Evolutionary conservation across 2,329 filamentous ascomycete species (phyloP).

Genomic region (Ophiosphaerella narmari): DNA sequence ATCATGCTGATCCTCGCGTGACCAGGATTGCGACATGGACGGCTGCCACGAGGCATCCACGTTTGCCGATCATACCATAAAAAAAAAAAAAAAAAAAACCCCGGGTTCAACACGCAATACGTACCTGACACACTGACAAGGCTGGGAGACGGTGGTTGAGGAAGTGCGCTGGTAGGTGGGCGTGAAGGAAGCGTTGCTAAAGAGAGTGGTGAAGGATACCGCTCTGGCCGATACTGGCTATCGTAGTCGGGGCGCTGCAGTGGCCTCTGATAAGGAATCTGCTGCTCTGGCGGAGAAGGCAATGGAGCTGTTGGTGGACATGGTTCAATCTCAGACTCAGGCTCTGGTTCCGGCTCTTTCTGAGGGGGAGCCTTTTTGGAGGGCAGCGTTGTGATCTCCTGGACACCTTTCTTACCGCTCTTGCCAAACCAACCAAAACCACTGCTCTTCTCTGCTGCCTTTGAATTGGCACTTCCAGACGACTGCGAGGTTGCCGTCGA

Average conservation of each 20-base stretch:
- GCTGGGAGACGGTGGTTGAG: slow-evolving; percentile 18
- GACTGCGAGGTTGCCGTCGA: slow-evolving; percentile 29
- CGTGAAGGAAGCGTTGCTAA: slow-evolving; percentile 16
- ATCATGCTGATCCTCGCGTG: slow-evolving; percentile 4
- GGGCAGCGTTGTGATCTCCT: slow-evolving; percentile 25
- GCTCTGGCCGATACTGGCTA: slow-evolving; percentile 6
- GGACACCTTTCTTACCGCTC: slow-evolving; percentile 26
- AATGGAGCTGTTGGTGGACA: slow-evolving; percentile 18
- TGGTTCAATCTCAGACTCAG: slow-evolving; percentile 7
- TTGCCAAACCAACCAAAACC: slow-evolving; percentile 27
- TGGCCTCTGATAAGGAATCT: slow-evolving; percentile 5
- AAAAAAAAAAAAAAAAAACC: slow-evolving; percentile 2
- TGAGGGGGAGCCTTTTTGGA: slow-evolving; percentile 10
- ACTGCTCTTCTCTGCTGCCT: slow-evolving; percentile 12
- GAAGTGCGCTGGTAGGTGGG: slow-evolving; percentile 24
- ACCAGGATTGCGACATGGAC: background rate
- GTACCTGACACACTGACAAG: slow-evolving; percentile 22
- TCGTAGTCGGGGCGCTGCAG: slow-evolving; percentile 6
- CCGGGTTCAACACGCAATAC: slow-evolving; percentile 7
- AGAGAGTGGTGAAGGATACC: slow-evolving; percentile 17
- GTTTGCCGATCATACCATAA: slow-evolving; percentile 10
- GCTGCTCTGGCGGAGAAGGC: slow-evolving; percentile 1
- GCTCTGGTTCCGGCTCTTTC: slow-evolving; percentile 2
- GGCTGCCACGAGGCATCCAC: background rate
- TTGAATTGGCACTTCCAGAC: slow-evolving; percentile 24